phyloP scores from a whole-genome alignment of 2,329 filamentous ascomycete species.

The Lachnellula occidentalis region DNA sequence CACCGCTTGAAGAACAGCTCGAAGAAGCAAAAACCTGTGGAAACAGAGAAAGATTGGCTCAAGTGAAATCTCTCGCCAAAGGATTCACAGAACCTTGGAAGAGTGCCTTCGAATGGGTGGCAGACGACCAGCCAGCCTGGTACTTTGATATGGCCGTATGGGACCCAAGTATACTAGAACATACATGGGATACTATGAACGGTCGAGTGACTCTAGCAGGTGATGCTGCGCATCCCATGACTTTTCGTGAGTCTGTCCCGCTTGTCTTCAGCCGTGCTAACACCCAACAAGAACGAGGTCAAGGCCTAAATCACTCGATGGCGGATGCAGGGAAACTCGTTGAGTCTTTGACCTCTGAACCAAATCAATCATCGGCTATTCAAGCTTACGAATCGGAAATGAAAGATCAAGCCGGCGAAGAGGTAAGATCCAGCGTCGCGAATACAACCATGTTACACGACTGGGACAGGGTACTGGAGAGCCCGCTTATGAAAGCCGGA shows the following conservation, averaged over 20 bases:
- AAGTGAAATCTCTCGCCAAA: conserved; percentile 36
- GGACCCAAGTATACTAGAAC: conserved; percentile 29
- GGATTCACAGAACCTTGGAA: conserved; percentile 40
- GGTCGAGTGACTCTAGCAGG: conserved; percentile 32
- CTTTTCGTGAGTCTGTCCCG: conserved; percentile 27
- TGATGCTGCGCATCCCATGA: conserved; percentile 34
- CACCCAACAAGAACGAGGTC: conserved; percentile 39
- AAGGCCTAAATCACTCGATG: conserved; percentile 44
- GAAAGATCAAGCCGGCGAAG: conserved; percentile 38
- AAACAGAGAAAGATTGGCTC: conserved; percentile 34
- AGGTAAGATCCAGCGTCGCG: conserved; percentile 38
- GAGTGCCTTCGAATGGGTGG: conserved; percentile 34
- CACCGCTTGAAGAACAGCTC: conserved; percentile 36
- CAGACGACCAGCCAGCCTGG: conserved; percentile 29
- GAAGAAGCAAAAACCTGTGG: conserved; percentile 30
- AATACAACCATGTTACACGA: conserved; percentile 44
- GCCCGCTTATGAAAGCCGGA: conserved; percentile 15
- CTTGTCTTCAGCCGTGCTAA: neutral
- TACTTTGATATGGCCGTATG: conserved; percentile 29
- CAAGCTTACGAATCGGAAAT: conserved; percentile 40
- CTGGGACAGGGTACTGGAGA: conserved; percentile 30
- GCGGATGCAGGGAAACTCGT: conserved; percentile 38
- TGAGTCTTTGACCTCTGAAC: conserved; percentile 3
- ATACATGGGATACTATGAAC: conserved; percentile 30
- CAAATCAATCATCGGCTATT: conserved; percentile 31